phyloP scores from a whole-genome alignment of 2,329 filamentous ascomycete species.

The Pseudogymnoascus sp. region DNA sequence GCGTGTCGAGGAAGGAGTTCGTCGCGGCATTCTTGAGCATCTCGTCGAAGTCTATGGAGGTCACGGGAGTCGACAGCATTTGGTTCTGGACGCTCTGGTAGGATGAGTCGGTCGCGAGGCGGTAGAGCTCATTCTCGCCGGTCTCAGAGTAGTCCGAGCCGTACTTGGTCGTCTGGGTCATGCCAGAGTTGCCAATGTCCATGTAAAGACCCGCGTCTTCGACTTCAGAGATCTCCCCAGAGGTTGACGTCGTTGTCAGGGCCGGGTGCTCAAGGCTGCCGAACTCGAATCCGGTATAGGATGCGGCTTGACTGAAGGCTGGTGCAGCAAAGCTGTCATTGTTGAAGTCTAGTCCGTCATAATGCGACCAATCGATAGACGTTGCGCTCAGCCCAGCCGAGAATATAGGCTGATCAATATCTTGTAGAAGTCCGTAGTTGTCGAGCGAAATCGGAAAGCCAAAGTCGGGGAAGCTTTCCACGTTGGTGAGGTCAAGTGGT shows the following conservation, averaged over 20 bases:
- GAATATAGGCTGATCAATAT: conserved; percentile 45
- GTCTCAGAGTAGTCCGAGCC: conserved; percentile 32
- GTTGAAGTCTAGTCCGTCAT: conserved; percentile 42
- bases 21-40: conserved; percentile 37
- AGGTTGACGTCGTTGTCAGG: conserved; percentile 51
- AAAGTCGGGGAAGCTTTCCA: conserved; percentile 41
- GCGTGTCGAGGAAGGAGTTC: conserved; percentile 12
- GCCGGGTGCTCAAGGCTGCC: conserved; percentile 46
- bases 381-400: conserved; percentile 52
- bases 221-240: conserved; percentile 59
- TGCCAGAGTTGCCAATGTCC: conserved; percentile 28
- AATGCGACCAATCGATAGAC: conserved; percentile 46
- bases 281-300: conserved; percentile 47
- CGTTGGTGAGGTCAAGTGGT: conserved; percentile 50
- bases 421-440: conserved; percentile 43
- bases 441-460: conserved; percentile 39
- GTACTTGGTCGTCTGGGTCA: conserved; percentile 30
- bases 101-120: conserved; percentile 40
- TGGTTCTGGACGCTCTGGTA: conserved; percentile 39
- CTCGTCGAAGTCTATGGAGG: conserved; percentile 46
- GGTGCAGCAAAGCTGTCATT: conserved; percentile 44
- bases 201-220: conserved; percentile 46
- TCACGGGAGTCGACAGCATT: conserved; percentile 40
- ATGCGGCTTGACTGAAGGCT: conserved; percentile 46
- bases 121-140: conserved; percentile 39